Evolutionary conservation across 2,329 filamentous ascomycete genomes (phyloP).

Genomic region (Teratosphaeria zuluensis): DNA sequence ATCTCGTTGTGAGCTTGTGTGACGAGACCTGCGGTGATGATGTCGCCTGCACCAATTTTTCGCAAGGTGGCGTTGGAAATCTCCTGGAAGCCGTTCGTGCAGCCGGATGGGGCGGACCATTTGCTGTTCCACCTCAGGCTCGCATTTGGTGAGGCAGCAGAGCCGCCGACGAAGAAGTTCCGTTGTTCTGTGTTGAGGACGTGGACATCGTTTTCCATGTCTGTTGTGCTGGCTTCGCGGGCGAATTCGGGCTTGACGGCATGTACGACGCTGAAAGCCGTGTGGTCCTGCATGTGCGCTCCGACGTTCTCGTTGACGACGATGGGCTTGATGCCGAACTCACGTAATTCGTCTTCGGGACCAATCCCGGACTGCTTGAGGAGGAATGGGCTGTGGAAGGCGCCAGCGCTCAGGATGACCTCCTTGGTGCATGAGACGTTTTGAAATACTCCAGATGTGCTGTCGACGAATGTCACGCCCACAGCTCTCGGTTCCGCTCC

Average conservation of each 20-base stretch:
- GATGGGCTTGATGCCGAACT: slow-evolving; percentile 34
- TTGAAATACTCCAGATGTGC: neutral
- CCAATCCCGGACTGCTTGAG: slow-evolving; percentile 23
- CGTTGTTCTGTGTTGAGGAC: neutral
- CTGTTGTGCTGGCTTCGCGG: slow-evolving; percentile 6
- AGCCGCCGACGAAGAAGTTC: neutral
- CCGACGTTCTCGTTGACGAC: slow-evolving; percentile 39
- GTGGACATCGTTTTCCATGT: slow-evolving; percentile 6
- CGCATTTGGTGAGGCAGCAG: neutral
- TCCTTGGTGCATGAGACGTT: slow-evolving; percentile 18
- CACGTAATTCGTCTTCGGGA: slow-evolving; percentile 20
- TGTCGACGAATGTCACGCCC: neutral
- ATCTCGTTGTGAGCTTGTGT: neutral
- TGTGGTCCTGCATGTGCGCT: slow-evolving; percentile 15
- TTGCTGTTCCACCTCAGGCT: neutral
- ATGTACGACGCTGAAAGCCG: slow-evolving; percentile 4
- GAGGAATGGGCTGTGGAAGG: slow-evolving; percentile 33
- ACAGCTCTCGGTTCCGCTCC: slow-evolving; percentile 15
- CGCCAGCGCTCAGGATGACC: slow-evolving; percentile 36
- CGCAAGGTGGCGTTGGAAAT: neutral
- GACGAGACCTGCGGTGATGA: neutral
- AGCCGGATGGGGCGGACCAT: neutral
- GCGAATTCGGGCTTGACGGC: neutral
- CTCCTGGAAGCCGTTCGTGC: neutral
- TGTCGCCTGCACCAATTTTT: neutral